These are phyloP conservation scores for Chaetomidium leptoderma DNA, from an alignment of 495 filamentous ascomycete genomes.

Conservation along the genomic window DNA sequence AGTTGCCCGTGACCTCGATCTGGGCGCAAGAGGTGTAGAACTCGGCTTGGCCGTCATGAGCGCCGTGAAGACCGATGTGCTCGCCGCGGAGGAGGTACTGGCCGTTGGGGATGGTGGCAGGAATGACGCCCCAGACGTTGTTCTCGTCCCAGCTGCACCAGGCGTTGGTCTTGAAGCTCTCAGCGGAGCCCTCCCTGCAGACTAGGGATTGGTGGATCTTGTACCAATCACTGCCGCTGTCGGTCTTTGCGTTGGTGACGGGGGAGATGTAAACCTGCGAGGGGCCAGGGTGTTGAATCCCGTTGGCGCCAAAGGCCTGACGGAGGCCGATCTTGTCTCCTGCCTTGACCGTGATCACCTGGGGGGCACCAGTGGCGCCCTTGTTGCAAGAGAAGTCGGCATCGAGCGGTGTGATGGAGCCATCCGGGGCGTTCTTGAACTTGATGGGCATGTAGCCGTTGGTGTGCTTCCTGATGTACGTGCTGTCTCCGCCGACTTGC, in stretches of 20 bases:
- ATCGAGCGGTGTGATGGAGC: slow-evolving; percentile 1
- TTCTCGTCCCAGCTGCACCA: slow-evolving; percentile 8
- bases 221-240: slow-evolving; percentile 3
- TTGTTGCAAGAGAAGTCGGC: slow-evolving; percentile 7
- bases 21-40: slow-evolving; percentile 4
- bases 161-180: neutral
- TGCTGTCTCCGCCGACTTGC: slow-evolving; percentile 5
- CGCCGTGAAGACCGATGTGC: slow-evolving; percentile 4
- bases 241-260: neutral
- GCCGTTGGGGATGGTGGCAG: neutral
- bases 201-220: slow-evolving; percentile 5
- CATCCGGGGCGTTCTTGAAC: neutral
- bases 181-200: neutral
- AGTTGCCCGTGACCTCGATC: slow-evolving; percentile 2
- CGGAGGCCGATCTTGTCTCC: slow-evolving; percentile 4
- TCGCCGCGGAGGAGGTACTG: slow-evolving; percentile 3
- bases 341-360: slow-evolving; percentile 3
- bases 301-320: slow-evolving; percentile 3
- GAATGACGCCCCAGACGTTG: neutral
- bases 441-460: slow-evolving; percentile 8
- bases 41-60: slow-evolving; percentile 2
- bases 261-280: slow-evolving; percentile 3
- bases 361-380: neutral
- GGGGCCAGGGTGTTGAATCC: neutral
- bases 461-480: slow-evolving; percentile 1